Base-by-base conservation (phyloP, 148 eudicot genomes). In the Bassia scoparia region DNA sequence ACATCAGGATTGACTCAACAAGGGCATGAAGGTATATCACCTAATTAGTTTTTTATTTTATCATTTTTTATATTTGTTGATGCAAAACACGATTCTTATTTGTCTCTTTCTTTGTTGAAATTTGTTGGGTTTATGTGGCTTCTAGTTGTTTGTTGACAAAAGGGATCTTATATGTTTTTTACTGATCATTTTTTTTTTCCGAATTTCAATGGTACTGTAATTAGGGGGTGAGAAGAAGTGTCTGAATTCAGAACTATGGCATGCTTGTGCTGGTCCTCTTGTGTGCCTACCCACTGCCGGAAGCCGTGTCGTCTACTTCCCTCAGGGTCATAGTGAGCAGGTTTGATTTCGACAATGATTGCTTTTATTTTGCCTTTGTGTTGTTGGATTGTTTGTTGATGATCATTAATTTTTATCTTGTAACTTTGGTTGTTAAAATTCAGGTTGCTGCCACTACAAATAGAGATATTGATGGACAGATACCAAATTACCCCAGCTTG, bases 281-380 rank as follows among this genome's bases (percentile, higher is more conserved):
- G 98, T 93, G 76, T 88, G 89, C 65, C 83, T 93, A 55, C 98
- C 96, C 23, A 78, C 83, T 0, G 84, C 87, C 13, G 96, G 96
- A 71, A 87, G 87, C 76, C 93, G 93, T 20, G 98, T 93, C 77
- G 93, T 93, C 60, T 93, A 93, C 90, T 90, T 93, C 61, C 96
- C 98, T 79, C 98, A 93, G 87, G 98, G 98, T 80, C 98, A 93
- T 55, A 93, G 98, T 78, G 98, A 93, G 79, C 98, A 93, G 96
- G 98, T 93, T 76, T 35, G 27, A 26, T 54, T 61, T 29, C 29
- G 52, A 69, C 35, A 8, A 17, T 61, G 56, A 5, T 75, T n/a
- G 23, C 68, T 24, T 60, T 59, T 14, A 14, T 18, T 14, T 46
- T 77, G 11, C 60, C 67, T 67, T 61, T 69, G 37, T 27, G n/a